These are phyloP conservation scores for Musa itinerans DNA, from an alignment of 176 grass and related monocot species.

Conservation along the genomic window DNA sequence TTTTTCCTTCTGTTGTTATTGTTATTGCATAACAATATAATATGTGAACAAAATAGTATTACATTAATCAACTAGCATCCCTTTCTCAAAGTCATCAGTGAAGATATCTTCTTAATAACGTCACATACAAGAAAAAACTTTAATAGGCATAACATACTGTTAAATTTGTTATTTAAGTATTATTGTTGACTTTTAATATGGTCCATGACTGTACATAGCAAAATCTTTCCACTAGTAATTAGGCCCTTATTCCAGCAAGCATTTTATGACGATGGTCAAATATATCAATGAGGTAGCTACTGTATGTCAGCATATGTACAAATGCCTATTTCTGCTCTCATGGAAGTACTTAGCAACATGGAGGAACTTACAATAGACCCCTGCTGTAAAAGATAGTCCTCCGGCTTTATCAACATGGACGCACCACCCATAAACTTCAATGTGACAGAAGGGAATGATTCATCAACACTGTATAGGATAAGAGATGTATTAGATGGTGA, in stretches of 20 bases:
- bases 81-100: too few species aligned
- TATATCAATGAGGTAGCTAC: not conserved
- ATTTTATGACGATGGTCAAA: not conserved
- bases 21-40: too few species aligned
- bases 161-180: too few species aligned
- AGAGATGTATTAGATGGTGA: not conserved
- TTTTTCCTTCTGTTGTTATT: too few species aligned
- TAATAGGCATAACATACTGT: too few species aligned
- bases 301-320: not conserved
- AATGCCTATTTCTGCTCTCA: not conserved
- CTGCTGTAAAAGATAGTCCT: conserved; percentile 92
- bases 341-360: conserved; percentile 1
- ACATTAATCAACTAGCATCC: too few species aligned
- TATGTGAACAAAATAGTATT: too few species aligned
- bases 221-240: too few species aligned
- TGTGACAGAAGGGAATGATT: conserved; percentile 70
- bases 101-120: too few species aligned
- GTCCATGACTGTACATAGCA: too few species aligned
- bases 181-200: too few species aligned
- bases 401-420: conserved; percentile 72
- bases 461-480: conserved; percentile 53
- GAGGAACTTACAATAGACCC: conserved; percentile 45
- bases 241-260: not conserved
- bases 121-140: too few species aligned
- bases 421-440: conserved; percentile 78